Evolutionary conservation across 1,284 basidiomycete species (phyloP).

Genomic region (Uromyces viciae-fabae): DNA sequence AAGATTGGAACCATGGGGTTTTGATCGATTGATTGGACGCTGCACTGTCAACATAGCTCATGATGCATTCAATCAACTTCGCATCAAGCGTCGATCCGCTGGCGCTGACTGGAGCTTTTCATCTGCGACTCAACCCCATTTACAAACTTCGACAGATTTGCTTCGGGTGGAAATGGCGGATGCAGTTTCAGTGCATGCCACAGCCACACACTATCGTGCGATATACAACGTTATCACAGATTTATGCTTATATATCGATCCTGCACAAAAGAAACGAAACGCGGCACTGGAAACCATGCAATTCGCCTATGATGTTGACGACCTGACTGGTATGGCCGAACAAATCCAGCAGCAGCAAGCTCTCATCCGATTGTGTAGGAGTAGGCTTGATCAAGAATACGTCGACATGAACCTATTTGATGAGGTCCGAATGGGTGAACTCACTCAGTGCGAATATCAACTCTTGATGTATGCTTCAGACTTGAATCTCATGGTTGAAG

Average conservation of each 20-base stretch:
- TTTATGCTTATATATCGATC: constrained; percentile 81
- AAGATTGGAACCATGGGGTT: constrained; percentile 72
- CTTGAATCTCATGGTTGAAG: constrained; percentile 80
- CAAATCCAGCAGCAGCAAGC: constrained; percentile 44
- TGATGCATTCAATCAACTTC: constrained; percentile 90
- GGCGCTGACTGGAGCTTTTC: constrained; percentile 42
- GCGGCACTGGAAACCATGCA: constrained; percentile 73
- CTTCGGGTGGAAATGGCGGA: constrained; percentile 42
- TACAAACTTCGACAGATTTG: constrained; percentile 42
- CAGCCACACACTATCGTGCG: constrained; percentile 76
- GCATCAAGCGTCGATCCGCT: constrained; percentile 54
- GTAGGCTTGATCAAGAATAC: constrained; percentile 32
- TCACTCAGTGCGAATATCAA: constrained; percentile 69
- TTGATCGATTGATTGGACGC: constrained; percentile 84
- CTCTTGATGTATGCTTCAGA: constrained; percentile 72
- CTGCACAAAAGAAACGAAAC: constrained; percentile 70
- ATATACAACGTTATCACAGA: constrained; percentile 85
- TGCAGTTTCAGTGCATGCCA: constrained; percentile 77
- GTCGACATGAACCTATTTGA: constrained; percentile 56
- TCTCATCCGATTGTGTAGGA: constrained; percentile 33
- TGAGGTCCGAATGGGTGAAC: constrained; percentile 60
- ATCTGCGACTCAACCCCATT: constrained; percentile 40
- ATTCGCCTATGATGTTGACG: constrained; percentile 60
- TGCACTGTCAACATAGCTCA: constrained; percentile 80
- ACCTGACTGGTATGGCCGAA: constrained; percentile 42